Conservation (phyloP, 257 asterid genomes). For the Solanum sparsipilum region DNA sequence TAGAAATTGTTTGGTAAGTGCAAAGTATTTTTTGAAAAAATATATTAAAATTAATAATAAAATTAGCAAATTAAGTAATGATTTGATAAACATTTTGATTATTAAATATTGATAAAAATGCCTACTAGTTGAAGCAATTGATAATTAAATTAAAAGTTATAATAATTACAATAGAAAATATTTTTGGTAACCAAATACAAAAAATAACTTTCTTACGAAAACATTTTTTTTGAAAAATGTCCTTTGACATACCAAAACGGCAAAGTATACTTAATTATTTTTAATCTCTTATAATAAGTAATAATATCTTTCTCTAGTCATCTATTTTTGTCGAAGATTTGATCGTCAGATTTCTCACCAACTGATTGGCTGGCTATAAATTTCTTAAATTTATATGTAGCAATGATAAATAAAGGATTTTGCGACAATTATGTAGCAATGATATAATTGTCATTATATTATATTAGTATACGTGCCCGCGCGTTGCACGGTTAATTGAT, state of each 20-base stretch:
- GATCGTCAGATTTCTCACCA: not conserved
- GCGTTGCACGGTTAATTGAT: too few species aligned
- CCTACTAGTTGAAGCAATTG: not conserved
- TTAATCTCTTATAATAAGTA: too few species aligned
- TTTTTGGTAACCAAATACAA: not conserved
- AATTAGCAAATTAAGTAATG: not conserved
- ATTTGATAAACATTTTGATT: not conserved
- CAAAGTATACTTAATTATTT: too few species aligned
- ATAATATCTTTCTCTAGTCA: not conserved
- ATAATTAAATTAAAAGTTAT: not conserved
- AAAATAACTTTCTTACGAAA: not conserved
- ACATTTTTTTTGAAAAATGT: not conserved
- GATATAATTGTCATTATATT: too few species aligned
- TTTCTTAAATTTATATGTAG: not conserved
- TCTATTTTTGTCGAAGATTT: not conserved
- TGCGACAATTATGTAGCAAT: too few species aligned
- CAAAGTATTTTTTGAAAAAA: not conserved
- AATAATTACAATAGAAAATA: not conserved
- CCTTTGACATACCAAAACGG: not conserved
- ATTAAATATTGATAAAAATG: not conserved
- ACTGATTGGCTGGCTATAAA: not conserved
- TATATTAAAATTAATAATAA: not conserved
- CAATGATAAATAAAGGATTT: too few species aligned
- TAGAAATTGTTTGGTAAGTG: not conserved
- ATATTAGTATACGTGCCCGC: too few species aligned